A percentile compares a stretch with the other conserved stretches of the same genome.
Evolutionary conservation across 768 basidiomycete species (phyloP).

Genomic region (Hemileccinum rubropunctum): DNA sequence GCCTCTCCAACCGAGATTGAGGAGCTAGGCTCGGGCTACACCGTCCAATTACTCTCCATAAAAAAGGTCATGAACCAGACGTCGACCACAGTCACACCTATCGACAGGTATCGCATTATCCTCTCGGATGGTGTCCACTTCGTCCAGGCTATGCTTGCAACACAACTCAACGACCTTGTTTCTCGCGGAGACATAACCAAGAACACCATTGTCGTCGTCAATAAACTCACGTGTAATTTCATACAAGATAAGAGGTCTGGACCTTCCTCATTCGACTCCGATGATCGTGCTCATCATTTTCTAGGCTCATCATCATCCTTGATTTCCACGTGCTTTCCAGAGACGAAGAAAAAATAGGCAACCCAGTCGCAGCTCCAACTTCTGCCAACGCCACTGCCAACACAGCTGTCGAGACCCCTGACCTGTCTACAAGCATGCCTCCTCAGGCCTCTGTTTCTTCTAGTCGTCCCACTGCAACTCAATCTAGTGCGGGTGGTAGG

Average conservation of each 20-base stretch:
- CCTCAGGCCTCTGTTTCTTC: conserved; percentile 27
- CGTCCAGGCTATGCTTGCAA: conserved; percentile 93
- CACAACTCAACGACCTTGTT: conserved; percentile 79
- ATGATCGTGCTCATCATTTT: conserved; percentile 3
- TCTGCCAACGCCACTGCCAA: conserved; percentile 30
- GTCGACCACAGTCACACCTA: conserved; percentile 29
- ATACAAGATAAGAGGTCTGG: conserved; percentile 82
- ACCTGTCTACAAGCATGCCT: conserved; percentile 29
- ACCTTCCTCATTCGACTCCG: background rate
- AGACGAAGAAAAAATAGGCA: conserved; percentile 70
- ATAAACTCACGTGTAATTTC: conserved; percentile 76
- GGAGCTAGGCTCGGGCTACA: conserved; percentile 35
- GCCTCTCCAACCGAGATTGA: conserved; percentile 34
- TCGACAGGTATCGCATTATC: conserved; percentile 75
- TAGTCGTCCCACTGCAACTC: conserved; percentile 10
- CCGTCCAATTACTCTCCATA: conserved; percentile 79
- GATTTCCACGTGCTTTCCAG: conserved; percentile 54
- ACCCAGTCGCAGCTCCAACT: conserved; percentile 42
- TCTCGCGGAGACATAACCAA: conserved; percentile 60
- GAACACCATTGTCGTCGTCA: conserved; percentile 65
- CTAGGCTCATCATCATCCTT: conserved; percentile 81
- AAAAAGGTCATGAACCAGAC: conserved; percentile 58
- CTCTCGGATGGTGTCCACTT: conserved; percentile 87
- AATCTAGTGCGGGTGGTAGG: conserved; percentile 14
- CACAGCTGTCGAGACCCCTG: conserved; percentile 20